These are phyloP conservation scores for Ceratocystis colombiana DNA, from an alignment of 2,329 filamentous ascomycete species.

Conservation along the genomic window DNA sequence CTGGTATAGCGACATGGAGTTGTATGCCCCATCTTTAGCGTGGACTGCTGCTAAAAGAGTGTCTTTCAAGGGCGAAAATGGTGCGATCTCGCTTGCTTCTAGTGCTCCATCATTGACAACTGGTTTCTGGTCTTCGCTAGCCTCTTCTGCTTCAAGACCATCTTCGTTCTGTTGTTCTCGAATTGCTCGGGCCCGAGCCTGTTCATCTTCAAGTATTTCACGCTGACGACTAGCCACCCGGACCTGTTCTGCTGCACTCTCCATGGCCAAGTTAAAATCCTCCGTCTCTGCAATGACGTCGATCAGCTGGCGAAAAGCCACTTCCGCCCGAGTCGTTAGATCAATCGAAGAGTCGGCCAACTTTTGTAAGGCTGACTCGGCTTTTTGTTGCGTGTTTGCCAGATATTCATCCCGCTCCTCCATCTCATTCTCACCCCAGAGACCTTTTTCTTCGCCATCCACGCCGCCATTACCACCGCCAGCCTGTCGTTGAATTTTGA, in stretches of 20 bases:
- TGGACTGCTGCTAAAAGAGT: background rate
- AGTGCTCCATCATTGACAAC: background rate
- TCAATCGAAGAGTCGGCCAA: slow-evolving; percentile 15
- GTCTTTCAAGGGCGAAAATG: slow-evolving; percentile 4
- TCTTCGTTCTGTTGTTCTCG: background rate
- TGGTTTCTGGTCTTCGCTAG: slow-evolving; percentile 6
- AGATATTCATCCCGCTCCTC: slow-evolving; percentile 15
- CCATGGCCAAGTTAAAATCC: slow-evolving; percentile 38
- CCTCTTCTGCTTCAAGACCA: background rate
- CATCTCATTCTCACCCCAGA: slow-evolving; percentile 10
- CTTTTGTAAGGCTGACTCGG: slow-evolving; percentile 14
- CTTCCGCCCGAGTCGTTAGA: slow-evolving; percentile 33
- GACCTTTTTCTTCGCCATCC: slow-evolving; percentile 12
- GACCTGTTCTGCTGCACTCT: slow-evolving; percentile 31
- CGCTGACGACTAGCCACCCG: slow-evolving; percentile 28
- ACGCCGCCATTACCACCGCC: background rate
- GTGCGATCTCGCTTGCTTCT: background rate
- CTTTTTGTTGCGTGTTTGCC: background rate
- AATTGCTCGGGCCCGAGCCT: slow-evolving; percentile 4
- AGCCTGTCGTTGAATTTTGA: slow-evolving; percentile 9
- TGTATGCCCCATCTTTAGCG: slow-evolving; percentile 27
- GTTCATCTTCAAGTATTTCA: slow-evolving; percentile 4
- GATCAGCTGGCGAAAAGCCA: slow-evolving; percentile 40
- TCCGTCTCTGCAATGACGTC: slow-evolving; percentile 43
- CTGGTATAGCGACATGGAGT: slow-evolving; percentile 35